Evolutionary conservation across 2,329 filamentous ascomycete genomes (phyloP), one percentile per base, ranked within the genome.

Genomic region (Calonectria multiphialidica): DNA sequence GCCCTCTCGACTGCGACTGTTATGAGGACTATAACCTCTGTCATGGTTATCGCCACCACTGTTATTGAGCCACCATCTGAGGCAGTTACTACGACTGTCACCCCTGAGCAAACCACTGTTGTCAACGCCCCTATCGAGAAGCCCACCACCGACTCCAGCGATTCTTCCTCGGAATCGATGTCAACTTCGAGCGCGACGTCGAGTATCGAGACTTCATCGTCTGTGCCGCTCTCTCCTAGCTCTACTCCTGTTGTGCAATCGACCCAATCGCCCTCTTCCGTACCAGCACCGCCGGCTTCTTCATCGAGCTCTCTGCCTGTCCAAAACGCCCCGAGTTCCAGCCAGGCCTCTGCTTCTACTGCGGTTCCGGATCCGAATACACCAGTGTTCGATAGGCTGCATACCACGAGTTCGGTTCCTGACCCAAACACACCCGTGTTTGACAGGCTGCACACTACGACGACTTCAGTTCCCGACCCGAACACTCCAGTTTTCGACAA

Each of bases 1-100:
- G 69, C 69, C 69, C 37, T 71, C 42, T 67, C 64, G 57, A 71
- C 69, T 49, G 57, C 64, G 55, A 71, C 69, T 67, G 57, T 71
- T 30, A 64, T 71, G 69, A 71, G 69, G 69, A 71, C 69, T 33
- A 57, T 68, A 37, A 71, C 69, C 64, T 71, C 69, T 59, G 35
- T 67, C 30, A 57, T 45, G 25, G 33, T 57, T 35, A 71, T 71
- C 33, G 57, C 69, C 3, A 71, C 57, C 5, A 71, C 69, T 25
- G 57, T 71, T 47, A 55, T 71, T 55, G 53, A 65, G 25, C 37
- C 64, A 40, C 57, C 49, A 5, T 23, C 40, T 16, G 40, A 63
- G 23, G 33, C 30, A 37, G 37, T 25, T 33, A 71, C 69, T 9
- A 35, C 69, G 6, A 71, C 63, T 23, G 16, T 67, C 15, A 33